A percentile compares a stretch with the other conserved stretches of the same genome.
Conservation (phyloP, 1,284 basidiomycete genomes). For the Flammula alnicola region DNA sequence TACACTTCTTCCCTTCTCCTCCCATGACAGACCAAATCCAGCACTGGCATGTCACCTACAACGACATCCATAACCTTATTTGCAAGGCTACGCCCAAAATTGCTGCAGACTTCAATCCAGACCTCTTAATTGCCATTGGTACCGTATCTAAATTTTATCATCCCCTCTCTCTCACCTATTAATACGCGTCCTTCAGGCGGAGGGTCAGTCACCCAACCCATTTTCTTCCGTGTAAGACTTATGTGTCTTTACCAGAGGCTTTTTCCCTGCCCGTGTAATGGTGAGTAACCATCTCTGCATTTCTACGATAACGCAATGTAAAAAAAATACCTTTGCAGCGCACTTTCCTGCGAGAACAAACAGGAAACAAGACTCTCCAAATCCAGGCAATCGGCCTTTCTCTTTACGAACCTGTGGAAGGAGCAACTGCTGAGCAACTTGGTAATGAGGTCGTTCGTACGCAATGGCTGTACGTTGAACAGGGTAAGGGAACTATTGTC, state of each 20-base stretch:
- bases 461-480: constrained; percentile 89
- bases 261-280: constrained; percentile 93
- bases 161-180: constrained; percentile 12
- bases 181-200: constrained; percentile 54
- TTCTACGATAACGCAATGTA: constrained; percentile 4
- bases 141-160: constrained; percentile 23
- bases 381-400: constrained; percentile 94
- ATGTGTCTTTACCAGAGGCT: constrained; percentile 61
- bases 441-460: constrained; percentile 88
- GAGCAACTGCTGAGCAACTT: constrained; percentile 75
- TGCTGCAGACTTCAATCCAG: constrained; percentile 72
- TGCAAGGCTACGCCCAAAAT: constrained; percentile 64
- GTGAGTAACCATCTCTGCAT: constrained; percentile 42
- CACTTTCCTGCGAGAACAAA: constrained; percentile 82
- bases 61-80: constrained; percentile 85
- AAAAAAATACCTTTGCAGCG: constrained; percentile 49
- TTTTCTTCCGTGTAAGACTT: constrained; percentile 3
- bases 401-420: constrained; percentile 86
- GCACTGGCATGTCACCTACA: constrained; percentile 78
- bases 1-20: constrained; percentile 19
- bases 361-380: constrained; percentile 80
- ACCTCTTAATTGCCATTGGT: constrained; percentile 84
- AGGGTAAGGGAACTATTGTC: neutral
- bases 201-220: constrained; percentile 59
- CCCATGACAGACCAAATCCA: constrained; percentile 50